Percentiles rank a stretch among this genome's conserved stretches.
These are phyloP conservation scores for Hypoxylon cercidicola DNA, from an alignment of 495 filamentous ascomycete species.

Conservation along the genomic window DNA sequence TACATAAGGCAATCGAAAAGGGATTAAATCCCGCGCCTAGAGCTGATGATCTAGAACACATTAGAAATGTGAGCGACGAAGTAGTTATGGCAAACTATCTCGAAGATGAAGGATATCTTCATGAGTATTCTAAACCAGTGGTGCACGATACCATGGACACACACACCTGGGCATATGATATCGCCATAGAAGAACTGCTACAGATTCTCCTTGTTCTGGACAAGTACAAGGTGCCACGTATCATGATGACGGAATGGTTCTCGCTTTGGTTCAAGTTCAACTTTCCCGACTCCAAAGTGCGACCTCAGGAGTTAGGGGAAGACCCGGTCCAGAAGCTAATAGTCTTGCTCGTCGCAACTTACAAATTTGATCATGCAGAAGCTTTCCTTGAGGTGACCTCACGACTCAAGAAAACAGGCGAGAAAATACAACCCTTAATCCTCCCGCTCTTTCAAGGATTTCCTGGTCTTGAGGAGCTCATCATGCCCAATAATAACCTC, in stretches of 20 bases:
- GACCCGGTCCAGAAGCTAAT: not conserved
- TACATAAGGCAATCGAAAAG: not conserved
- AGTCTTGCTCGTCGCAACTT: not conserved
- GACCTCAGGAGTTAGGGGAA: not conserved
- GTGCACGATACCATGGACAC: not conserved
- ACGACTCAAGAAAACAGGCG: not conserved
- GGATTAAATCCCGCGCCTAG: not conserved
- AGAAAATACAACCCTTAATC: not conserved
- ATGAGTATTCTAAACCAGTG: not conserved
- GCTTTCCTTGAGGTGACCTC: not conserved
- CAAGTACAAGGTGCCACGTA: not conserved
- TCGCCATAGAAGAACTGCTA: not conserved
- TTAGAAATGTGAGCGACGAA: no score
- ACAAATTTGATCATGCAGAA: not conserved
- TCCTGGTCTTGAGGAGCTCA: not conserved
- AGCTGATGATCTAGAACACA: no score
- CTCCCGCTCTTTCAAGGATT: not conserved
- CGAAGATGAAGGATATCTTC: not conserved
- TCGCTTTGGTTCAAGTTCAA: not conserved
- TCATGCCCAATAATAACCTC: not conserved
- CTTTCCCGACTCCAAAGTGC: not conserved
- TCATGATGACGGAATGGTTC: not conserved
- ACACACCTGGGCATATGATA: not conserved
- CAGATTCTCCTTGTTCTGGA: not conserved
- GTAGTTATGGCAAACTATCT: not conserved